Percentiles rank a stretch among this genome's conserved stretches.
These are phyloP conservation scores for Curvularia verruculosa DNA, from an alignment of 2,329 filamentous ascomycete species.

Conservation along the genomic window DNA sequence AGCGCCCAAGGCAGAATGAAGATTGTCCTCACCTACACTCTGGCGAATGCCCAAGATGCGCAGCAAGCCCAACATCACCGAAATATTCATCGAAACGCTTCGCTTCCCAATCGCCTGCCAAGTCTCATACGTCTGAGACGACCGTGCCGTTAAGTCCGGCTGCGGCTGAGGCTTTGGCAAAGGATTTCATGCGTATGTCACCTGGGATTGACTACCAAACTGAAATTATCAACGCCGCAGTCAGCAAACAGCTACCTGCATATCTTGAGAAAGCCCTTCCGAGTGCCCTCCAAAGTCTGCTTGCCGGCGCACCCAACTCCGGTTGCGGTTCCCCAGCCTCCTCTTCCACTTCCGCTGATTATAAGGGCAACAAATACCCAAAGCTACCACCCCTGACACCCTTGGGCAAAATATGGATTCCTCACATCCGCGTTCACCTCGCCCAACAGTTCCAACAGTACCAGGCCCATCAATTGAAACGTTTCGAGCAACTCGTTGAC, in stretches of 20 bases:
- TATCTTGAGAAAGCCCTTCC: conserved; percentile 1
- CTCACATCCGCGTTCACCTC: conserved; percentile 12
- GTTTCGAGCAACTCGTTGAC: conserved; percentile 7
- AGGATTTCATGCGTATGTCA: conserved; percentile 1
- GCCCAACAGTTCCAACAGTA: conserved; percentile 9
- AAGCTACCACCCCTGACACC: conserved; percentile 9
- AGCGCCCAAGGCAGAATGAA: conserved; percentile 15
- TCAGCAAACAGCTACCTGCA: neutral
- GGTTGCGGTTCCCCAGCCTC: neutral
- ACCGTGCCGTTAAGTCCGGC: conserved; percentile 15
- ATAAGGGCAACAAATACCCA: neutral
- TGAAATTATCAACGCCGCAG: neutral
- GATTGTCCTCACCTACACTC: neutral
- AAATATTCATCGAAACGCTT: conserved; percentile 2
- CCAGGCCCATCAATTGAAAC: conserved; percentile 5
- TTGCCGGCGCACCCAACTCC: neutral
- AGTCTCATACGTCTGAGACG: conserved; percentile 15
- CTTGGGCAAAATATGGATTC: conserved; percentile 3
- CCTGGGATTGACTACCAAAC: neutral
- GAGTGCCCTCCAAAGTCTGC: neutral
- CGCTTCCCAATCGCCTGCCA: conserved; percentile 2
- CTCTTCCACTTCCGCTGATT: neutral
- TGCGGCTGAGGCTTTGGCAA: conserved; percentile 5
- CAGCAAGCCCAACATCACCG: conserved; percentile 5
- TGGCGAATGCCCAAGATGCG: neutral